phyloP scores from a whole-genome alignment of 202 grass and related monocot genomes.

The Panicum virgatum region DNA sequence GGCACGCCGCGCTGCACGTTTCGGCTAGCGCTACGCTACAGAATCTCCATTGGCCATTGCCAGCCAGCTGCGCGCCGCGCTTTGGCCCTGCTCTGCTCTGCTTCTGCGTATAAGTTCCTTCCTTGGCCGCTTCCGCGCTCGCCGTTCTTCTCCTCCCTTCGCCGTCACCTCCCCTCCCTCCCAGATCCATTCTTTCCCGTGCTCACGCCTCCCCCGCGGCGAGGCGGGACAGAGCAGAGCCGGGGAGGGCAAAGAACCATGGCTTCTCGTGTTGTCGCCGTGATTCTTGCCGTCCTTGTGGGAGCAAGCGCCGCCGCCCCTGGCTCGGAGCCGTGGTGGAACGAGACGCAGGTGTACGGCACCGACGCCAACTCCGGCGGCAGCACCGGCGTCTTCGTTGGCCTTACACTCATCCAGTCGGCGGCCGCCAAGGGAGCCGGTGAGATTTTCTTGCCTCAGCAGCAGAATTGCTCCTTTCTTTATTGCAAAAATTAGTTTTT shows the following conservation, averaged over 20 bases:
- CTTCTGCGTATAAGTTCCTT: constrained; percentile 39
- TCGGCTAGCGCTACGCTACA: background rate
- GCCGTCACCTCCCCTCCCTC: background rate
- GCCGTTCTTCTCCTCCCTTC: background rate
- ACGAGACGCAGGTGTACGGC: constrained; percentile 51
- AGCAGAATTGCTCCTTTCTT: constrained; percentile 18
- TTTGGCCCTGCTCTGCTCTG: background rate
- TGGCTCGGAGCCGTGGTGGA: constrained; percentile 63
- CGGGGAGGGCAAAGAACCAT: constrained; percentile 25
- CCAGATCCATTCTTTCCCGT: constrained; percentile 44
- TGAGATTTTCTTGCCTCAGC: constrained; percentile 20
- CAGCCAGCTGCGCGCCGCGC: constrained; percentile 27
- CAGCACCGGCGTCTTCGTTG: constrained; percentile 69
- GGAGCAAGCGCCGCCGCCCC: background rate
- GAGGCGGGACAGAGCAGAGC: background rate
- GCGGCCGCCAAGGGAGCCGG: constrained; percentile 82
- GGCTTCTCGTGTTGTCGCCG: constrained; percentile 32
- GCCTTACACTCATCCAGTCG: constrained; percentile 73
- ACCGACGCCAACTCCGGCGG: constrained; percentile 33
- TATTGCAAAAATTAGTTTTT: constrained; percentile 40
- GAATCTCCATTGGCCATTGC: constrained; percentile 48
- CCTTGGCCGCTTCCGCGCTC: constrained; percentile 34
- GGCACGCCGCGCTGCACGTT: background rate
- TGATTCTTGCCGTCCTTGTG: constrained; percentile 34
- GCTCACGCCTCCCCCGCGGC: background rate